Percentiles rank a stretch among this genome's conserved stretches.
phyloP scores from a whole-genome alignment of 164 flowering plant genomes.

The Chloranthus sessilifolius region DNA sequence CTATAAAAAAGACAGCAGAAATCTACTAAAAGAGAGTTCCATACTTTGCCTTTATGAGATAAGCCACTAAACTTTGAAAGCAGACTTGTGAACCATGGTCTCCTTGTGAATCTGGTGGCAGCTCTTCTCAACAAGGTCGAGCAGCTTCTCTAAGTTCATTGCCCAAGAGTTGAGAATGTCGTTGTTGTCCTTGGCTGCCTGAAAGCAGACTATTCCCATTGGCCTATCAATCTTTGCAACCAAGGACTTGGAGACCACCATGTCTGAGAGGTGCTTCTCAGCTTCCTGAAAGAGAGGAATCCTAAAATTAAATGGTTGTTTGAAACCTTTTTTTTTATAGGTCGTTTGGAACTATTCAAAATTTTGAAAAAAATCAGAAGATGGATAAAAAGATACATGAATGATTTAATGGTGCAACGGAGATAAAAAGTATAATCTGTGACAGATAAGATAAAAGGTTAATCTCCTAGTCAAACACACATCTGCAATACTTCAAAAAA shows the following conservation, averaged over 20 bases:
- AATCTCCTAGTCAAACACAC: too few relatives aligned
- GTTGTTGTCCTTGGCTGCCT: constrained; percentile 76
- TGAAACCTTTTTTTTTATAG: too few relatives aligned
- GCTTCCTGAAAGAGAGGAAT: constrained; percentile 86
- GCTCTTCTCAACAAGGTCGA: constrained; percentile 95
- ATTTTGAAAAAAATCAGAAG: too few relatives aligned
- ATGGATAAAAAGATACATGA: too few relatives aligned
- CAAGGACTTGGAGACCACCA: constrained; percentile 87
- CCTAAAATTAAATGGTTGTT: too few relatives aligned
- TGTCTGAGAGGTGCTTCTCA: constrained; percentile 89
- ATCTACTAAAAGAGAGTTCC: background rate
- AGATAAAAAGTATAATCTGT: too few relatives aligned
- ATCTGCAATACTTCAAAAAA: too few relatives aligned
- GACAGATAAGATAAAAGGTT: too few relatives aligned
- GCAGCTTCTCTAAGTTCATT: constrained; percentile 82
- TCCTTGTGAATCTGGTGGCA: constrained; percentile 99
- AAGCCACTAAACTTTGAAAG: constrained; percentile 44
- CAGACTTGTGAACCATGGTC: constrained; percentile 94
- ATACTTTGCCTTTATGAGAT: background rate
- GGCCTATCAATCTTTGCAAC: constrained; percentile 93
- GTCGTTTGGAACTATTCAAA: too few relatives aligned
- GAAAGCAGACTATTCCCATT: constrained; percentile 69
- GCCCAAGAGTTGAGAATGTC: constrained; percentile 94
- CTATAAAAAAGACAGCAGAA: background rate
- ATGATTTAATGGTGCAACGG: too few relatives aligned